phyloP scores from a whole-genome alignment of 768 basidiomycete genomes.

The Steccherinum ochraceum region DNA sequence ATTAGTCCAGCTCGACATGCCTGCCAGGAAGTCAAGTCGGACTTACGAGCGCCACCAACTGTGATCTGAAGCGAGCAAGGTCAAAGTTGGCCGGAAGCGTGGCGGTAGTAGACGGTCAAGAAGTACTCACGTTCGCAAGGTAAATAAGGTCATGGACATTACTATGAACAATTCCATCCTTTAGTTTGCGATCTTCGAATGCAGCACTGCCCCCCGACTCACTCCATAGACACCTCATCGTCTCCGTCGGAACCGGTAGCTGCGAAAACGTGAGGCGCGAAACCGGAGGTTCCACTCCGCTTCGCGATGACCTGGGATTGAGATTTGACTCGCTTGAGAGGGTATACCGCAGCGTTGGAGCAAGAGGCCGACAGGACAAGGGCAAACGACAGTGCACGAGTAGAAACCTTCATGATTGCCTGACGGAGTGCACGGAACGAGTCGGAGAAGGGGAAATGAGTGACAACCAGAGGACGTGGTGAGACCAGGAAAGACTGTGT shows the following conservation, averaged over 20 bases:
- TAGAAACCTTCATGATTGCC: neutral
- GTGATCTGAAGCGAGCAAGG: conserved; percentile 43
- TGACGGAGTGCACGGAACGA: too few relatives aligned
- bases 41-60: conserved; percentile 54
- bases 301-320: conserved; percentile 19
- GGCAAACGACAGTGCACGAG: conserved; percentile 26
- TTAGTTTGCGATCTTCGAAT: too few relatives aligned
- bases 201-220: too few relatives aligned
- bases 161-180: conserved; percentile 35
- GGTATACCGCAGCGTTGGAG: conserved; percentile 39
- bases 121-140: conserved; percentile 58
- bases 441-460: too few relatives aligned
- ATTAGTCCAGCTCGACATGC: conserved; percentile 6
- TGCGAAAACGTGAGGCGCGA: conserved; percentile 20
- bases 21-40: neutral
- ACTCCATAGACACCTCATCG: conserved; percentile 30
- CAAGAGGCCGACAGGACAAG: conserved; percentile 31
- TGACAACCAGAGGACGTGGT: neutral
- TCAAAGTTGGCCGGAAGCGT: neutral
- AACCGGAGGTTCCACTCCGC: conserved; percentile 27
- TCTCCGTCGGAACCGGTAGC: conserved; percentile 22
- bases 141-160: conserved; percentile 76
- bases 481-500: neutral
- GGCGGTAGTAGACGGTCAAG: neutral
- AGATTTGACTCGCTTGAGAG: conserved; percentile 28